Evolutionary conservation across 306 rosid genomes (phyloP).

Genomic region (Rosa lucieae): DNA sequence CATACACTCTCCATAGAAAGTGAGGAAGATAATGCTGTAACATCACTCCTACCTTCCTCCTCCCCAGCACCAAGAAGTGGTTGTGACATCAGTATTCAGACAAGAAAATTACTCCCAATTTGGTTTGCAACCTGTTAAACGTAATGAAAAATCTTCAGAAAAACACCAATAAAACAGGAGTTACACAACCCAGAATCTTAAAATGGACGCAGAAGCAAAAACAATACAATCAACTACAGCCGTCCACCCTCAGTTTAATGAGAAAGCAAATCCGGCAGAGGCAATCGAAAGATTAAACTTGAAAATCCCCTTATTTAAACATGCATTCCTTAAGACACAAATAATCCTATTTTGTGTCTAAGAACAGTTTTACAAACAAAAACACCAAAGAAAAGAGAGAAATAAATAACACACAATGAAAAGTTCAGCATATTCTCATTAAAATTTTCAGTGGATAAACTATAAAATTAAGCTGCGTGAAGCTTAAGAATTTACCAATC

Average conservation of each 20-base stretch:
- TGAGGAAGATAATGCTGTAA: slow-evolving; percentile 56
- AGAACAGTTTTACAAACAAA: not conserved
- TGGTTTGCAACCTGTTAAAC: slow-evolving; percentile 35
- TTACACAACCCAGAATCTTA: slow-evolving; percentile 6
- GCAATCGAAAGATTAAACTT: slow-evolving; percentile 13
- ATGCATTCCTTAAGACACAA: slow-evolving; percentile 28
- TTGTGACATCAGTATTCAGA: slow-evolving; percentile 56
- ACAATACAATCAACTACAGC: slow-evolving; percentile 21
- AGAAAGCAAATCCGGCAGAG: slow-evolving; percentile 10
- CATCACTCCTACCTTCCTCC: slow-evolving; percentile 68
- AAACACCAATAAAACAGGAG: not conserved
- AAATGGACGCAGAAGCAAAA: slow-evolving; percentile 14
- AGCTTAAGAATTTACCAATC: slow-evolving; percentile 19
- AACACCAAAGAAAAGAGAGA: not conserved
- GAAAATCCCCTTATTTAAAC: slow-evolving; percentile 20
- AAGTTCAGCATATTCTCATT: slow-evolving; percentile 13
- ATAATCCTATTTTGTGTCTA: slow-evolving; percentile 8
- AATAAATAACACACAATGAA: not conserved
- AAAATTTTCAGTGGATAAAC: slow-evolving; percentile 7
- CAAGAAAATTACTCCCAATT: not conserved
- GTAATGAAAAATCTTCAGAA: not conserved
- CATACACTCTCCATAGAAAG: slow-evolving; percentile 47
- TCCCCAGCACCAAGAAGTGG: slow-evolving; percentile 58
- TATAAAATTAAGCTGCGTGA: slow-evolving; percentile 9
- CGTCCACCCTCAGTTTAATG: slow-evolving; percentile 12